Percentiles rank a stretch among this genome's conserved stretches.
Evolutionary conservation across 768 basidiomycete genomes (phyloP).

Genomic region (Paxillus involutus): DNA sequence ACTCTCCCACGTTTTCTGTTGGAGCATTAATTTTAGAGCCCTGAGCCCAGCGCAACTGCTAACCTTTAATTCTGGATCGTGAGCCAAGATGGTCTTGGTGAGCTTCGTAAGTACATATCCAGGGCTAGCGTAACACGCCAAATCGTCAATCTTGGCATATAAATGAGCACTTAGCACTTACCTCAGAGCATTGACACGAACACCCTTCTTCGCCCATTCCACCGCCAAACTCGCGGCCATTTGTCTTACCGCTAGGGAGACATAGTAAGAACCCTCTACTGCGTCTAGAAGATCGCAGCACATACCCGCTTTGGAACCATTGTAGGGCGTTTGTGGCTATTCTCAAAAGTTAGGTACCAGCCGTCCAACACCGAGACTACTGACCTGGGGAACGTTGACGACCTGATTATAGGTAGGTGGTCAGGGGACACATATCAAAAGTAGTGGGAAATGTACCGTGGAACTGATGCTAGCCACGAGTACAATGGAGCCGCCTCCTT

Average conservation of each 20-base stretch:
- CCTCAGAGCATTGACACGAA: conserved; percentile 85
- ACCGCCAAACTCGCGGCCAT: conserved; percentile 92
- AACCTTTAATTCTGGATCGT: conserved; percentile 75
- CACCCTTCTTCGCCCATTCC: conserved; percentile 91
- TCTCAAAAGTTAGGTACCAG: background rate
- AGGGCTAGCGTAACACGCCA: conserved; percentile 48
- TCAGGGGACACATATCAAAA: conserved; percentile 1
- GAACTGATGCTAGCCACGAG: conserved; percentile 92
- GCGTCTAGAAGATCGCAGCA: background rate
- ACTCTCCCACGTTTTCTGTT: conserved; percentile 78
- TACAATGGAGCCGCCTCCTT: conserved; percentile 77
- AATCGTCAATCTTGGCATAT: background rate
- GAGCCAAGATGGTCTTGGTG: conserved; percentile 77
- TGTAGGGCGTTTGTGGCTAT: conserved; percentile 91
- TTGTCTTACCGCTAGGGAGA: conserved; percentile 76
- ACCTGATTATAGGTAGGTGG: conserved; percentile 47
- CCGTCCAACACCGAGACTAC: background rate
- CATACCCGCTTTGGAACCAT: conserved; percentile 89
- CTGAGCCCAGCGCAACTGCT: conserved; percentile 5
- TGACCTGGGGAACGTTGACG: conserved; percentile 84
- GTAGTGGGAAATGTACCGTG: conserved; percentile 50
- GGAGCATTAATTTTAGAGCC: background rate
- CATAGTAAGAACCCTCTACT: conserved; percentile 6
- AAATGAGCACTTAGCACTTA: conserved; percentile 26
- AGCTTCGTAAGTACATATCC: conserved; percentile 95